A percentile compares a stretch with the other conserved stretches of the same genome.
phyloP scores from a whole-genome alignment of 2,329 filamentous ascomycete species.

The Diplodia mutila region DNA sequence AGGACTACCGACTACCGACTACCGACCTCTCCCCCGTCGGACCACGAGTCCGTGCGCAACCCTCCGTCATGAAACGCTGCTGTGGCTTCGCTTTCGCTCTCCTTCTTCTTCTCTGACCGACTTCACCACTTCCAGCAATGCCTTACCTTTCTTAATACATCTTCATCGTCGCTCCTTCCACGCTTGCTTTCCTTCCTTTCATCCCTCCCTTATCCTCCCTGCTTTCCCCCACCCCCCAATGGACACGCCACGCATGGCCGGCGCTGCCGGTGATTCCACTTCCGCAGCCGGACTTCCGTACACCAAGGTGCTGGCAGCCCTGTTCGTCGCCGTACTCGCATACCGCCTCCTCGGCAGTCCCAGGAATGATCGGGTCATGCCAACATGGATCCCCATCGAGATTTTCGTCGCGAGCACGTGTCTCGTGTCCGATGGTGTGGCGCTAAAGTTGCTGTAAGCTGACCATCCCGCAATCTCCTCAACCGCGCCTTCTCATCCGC shows the following conservation, averaged over 20 bases:
- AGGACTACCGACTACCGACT: no score
- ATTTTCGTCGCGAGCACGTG: slow-evolving; percentile 22
- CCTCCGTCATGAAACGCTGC: not conserved
- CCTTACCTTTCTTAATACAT: not conserved
- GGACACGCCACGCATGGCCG: not conserved
- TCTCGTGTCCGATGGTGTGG: slow-evolving; percentile 1
- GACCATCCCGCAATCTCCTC: not conserved
- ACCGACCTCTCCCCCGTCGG: not conserved
- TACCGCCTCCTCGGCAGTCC: not conserved
- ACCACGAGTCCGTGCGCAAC: not conserved
- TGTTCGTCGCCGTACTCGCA: not conserved
- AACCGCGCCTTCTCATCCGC: not conserved
- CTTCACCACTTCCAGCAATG: not conserved
- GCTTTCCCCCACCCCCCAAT: not conserved
- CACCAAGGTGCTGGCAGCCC: not conserved
- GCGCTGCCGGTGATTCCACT: not conserved
- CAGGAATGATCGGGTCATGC: slow-evolving; percentile 1
- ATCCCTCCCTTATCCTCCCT: not conserved
- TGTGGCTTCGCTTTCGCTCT: not conserved
- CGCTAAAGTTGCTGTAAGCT: slow-evolving; percentile 22
- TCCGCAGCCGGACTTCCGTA: not conserved
- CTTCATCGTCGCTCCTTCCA: not conserved
- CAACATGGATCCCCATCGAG: slow-evolving; percentile 12
- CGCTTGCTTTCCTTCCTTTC: not conserved
- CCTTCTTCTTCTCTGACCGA: not conserved